Evolutionary conservation across 257 asterid species (phyloP).

Genomic region (Capsicum pubescens): DNA sequence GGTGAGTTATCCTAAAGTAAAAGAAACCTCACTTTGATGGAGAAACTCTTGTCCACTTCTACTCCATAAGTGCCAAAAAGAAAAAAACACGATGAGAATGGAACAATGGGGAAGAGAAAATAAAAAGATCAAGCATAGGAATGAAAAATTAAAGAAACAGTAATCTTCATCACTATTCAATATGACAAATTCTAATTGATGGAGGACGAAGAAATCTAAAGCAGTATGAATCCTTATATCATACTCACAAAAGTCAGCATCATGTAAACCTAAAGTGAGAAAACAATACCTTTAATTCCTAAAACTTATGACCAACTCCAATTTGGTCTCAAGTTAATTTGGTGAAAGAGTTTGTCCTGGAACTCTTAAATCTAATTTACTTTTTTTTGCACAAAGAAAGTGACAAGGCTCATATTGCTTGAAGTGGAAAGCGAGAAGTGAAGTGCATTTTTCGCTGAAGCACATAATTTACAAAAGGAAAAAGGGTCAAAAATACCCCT

Average conservation of each 20-base stretch:
- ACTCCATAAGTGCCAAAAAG: not conserved
- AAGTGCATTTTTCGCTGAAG: not conserved
- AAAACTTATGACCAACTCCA: slow-evolving; percentile 2
- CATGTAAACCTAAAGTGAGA: not conserved
- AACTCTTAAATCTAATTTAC: not conserved
- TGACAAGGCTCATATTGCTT: not conserved
- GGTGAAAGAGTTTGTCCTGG: not conserved
- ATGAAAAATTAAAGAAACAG: not conserved
- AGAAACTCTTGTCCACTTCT: not conserved
- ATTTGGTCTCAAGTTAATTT: slow-evolving; percentile 7
- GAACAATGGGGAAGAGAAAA: not conserved
- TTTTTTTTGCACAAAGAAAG: not conserved
- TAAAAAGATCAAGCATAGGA: not conserved
- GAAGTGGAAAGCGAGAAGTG: not conserved
- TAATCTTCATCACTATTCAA: not conserved
- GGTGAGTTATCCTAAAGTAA: not conserved
- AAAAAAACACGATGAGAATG: not conserved
- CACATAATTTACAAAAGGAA: not conserved
- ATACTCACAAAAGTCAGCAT: not conserved
- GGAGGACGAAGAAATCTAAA: not conserved
- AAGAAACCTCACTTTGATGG: not conserved
- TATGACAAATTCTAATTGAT: not conserved
- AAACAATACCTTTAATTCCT: slow-evolving; percentile 5
- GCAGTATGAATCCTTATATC: not conserved
- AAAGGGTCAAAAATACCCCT: no score